Percentiles rank a stretch among this genome's conserved stretches.
These are phyloP conservation scores for Tolypocladium album DNA, from an alignment of 2,329 filamentous ascomycete species.

Conservation along the genomic window DNA sequence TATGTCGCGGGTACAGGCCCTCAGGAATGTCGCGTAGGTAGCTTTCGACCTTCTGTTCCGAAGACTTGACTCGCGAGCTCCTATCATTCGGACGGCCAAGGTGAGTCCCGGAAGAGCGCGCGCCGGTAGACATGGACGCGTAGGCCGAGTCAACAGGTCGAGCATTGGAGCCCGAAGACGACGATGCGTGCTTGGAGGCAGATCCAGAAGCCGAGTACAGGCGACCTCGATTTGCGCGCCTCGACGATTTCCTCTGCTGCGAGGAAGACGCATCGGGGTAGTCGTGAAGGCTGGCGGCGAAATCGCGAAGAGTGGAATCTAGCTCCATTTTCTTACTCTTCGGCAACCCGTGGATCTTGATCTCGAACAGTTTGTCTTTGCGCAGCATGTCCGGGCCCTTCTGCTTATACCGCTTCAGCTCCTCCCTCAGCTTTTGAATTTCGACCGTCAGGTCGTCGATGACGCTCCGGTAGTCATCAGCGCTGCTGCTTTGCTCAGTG, in stretches of 20 bases:
- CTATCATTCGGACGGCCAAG: slow-evolving; percentile 22
- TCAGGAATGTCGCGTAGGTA: slow-evolving; percentile 65
- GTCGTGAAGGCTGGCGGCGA: slow-evolving; percentile 52
- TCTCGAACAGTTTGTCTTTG: slow-evolving; percentile 72
- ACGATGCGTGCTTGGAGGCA: slow-evolving; percentile 40
- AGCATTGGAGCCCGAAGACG: slow-evolving; percentile 41
- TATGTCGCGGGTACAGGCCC: slow-evolving; percentile 51
- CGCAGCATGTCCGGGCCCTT: slow-evolving; percentile 54
- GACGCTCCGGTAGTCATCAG: slow-evolving; percentile 68
- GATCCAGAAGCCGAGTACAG: slow-evolving; percentile 31
- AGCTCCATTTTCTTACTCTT: slow-evolving; percentile 65
- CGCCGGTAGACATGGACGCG: slow-evolving; percentile 53
- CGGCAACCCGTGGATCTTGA: slow-evolving; percentile 66
- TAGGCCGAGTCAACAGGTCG: slow-evolving; percentile 51
- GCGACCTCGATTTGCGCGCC: slow-evolving; percentile 25
- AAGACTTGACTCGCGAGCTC: slow-evolving; percentile 26
- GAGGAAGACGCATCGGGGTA: slow-evolving; percentile 32
- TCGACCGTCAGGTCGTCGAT: slow-evolving; percentile 82
- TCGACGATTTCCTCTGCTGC: slow-evolving; percentile 26
- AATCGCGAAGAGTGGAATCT: slow-evolving; percentile 61
- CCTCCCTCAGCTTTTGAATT: slow-evolving; percentile 68
- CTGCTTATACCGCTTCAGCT: slow-evolving; percentile 60
- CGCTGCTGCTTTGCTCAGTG: slow-evolving; percentile 44
- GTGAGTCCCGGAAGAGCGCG: slow-evolving; percentile 31
- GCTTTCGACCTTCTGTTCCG: slow-evolving; percentile 52